Evolutionary conservation across 306 rosid genomes (phyloP), one percentile per base, ranked within the genome.

Genomic region (Trifolium fragiferum): DNA sequence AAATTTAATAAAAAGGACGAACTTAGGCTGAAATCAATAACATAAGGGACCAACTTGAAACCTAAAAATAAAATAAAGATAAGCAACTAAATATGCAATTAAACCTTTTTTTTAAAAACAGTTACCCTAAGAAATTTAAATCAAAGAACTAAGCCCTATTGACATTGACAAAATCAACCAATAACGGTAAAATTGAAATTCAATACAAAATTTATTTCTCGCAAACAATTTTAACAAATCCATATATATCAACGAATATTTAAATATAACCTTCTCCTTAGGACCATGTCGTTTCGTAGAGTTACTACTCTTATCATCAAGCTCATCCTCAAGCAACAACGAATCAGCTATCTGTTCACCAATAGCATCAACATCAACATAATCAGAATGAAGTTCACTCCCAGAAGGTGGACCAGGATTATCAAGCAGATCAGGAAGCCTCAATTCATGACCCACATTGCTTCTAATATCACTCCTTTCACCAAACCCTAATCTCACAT

Each of bases 261-360:
- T n/a, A 8, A 43, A 23, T 16, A 54, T 12, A 67, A 91, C 97
- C 97, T 91, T 92, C 68, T 92, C 90, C 5, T 87, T 91, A 2
- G 84, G 20, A 41, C 55, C 72, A 4, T 82, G 88, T n/a, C 60
- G 84, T 64, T 86, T 83, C 72, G 63, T 88, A 1, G 77, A 58
- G 54, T 77, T 86, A 54, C 25, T 80, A 59, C 38, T 82, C 83
- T 87, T 87, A 75, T 82, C 86, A 60, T 83, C 93, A 66, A 81
- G 62, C 49, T 80, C 98, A 46, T 83, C 95, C 78, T 84, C 97
- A 43, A 70, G 68, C 88, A 84, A 71, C 82, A 85, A 82, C 70
- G 96, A 88, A 79, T 82, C 97, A 13, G 62, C 89, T 5, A 92
- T 79, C 73, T 80, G 87, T 63, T 85, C 89, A n/a, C 87, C 87